Percentiles rank a stretch among this genome's conserved stretches.
phyloP scores from a whole-genome alignment of 2,329 filamentous ascomycete genomes.

The Diaporthe velutina region DNA sequence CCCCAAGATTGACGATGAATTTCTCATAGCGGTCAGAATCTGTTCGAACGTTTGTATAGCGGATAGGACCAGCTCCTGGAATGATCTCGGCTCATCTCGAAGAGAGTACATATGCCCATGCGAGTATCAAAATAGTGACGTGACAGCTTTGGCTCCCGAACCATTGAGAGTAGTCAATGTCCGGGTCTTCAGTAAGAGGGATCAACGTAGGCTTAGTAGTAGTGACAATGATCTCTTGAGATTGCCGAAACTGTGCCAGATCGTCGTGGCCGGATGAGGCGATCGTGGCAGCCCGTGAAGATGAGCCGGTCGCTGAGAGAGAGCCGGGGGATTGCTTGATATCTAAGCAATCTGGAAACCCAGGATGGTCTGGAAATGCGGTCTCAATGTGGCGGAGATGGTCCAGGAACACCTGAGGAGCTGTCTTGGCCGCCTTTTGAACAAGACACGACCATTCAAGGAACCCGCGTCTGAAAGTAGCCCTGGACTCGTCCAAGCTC shows the following conservation, averaged over 20 bases:
- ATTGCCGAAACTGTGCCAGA: not conserved
- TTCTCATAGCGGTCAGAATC: not conserved
- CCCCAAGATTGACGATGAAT: not conserved
- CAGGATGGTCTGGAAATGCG: not conserved
- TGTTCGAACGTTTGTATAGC: not conserved
- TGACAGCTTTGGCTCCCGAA: not conserved
- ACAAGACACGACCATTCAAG: not conserved
- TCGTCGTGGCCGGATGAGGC: not conserved
- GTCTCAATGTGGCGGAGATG: not conserved
- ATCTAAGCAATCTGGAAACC: not conserved
- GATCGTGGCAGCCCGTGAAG: not conserved
- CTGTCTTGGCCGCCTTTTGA: not conserved
- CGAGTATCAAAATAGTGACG: not conserved
- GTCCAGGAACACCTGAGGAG: not conserved
- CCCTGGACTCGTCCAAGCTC: not conserved
- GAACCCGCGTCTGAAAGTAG: not conserved
- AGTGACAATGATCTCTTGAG: not conserved
- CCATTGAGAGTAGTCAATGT: not conserved
- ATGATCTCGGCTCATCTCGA: not conserved
- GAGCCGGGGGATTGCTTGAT: not conserved
- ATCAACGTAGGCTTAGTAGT: not conserved
- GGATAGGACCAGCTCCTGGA: not conserved
- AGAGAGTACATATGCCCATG: not conserved
- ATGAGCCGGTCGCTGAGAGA: not conserved
- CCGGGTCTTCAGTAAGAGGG: no score